Conservation (phyloP, 2,329 filamentous ascomycete genomes). For the Nemania bipapillata region DNA sequence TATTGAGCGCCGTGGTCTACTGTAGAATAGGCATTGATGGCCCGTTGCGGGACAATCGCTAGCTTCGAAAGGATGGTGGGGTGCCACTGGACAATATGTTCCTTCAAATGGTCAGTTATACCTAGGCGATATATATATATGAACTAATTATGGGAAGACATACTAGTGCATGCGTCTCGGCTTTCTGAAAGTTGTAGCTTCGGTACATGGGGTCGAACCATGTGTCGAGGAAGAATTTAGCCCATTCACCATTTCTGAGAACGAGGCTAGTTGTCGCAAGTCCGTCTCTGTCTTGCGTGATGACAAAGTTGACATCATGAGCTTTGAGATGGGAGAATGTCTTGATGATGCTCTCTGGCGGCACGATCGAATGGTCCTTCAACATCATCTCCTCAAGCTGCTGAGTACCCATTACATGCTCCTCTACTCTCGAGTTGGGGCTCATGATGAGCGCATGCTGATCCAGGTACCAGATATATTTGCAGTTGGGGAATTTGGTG, state of each 20-base stretch:
- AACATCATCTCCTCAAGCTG: constrained; percentile 83
- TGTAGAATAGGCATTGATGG: constrained; percentile 80
- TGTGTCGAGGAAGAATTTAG: constrained; percentile 88
- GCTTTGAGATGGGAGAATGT: constrained; percentile 86
- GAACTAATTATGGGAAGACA: constrained; percentile 47
- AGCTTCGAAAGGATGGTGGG: constrained; percentile 92
- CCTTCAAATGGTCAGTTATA: constrained; percentile 64
- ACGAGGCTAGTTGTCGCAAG: constrained; percentile 81
- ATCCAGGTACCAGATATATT: constrained; percentile 88
- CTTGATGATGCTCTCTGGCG: constrained; percentile 95
- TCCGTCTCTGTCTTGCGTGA: constrained; percentile 86
- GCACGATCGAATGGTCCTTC: constrained; percentile 85
- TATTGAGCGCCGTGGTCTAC: constrained; percentile 71
- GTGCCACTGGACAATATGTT: constrained; percentile 95
- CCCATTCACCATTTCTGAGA: constrained; percentile 86
- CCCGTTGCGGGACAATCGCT: constrained; percentile 86
- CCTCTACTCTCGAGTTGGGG: constrained; percentile 73
- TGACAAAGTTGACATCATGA: constrained; percentile 79
- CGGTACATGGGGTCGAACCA: constrained; percentile 97
- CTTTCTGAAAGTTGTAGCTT: constrained; percentile 95
- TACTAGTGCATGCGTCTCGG: constrained; percentile 89
- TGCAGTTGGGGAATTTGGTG: constrained; percentile 77
- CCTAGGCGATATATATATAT: background rate
- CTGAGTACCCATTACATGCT: constrained; percentile 73
- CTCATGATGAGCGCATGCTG: constrained; percentile 91